Percentiles rank a stretch among this genome's conserved stretches.
These are phyloP conservation scores for Globisporangium canariense DNA, from an alignment of 352 stramenopile species.

Conservation along the genomic window DNA sequence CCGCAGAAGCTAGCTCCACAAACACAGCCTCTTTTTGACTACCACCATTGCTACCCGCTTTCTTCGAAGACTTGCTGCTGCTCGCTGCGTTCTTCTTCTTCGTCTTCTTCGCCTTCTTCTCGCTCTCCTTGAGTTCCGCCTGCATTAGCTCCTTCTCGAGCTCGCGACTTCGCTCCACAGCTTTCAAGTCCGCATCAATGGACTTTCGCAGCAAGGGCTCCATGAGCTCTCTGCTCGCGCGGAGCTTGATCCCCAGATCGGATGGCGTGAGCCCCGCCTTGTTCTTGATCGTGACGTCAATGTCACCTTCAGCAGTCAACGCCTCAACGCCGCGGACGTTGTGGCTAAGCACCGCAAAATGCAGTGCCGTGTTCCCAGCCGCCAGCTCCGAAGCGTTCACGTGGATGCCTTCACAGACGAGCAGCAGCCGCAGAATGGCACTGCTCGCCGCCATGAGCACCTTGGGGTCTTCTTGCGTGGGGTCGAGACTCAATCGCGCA, in stretches of 20 bases:
- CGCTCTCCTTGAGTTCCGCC: not conserved
- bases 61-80: slow-evolving; percentile 26
- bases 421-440: slow-evolving; percentile 46
- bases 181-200: slow-evolving; percentile 12
- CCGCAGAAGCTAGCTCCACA: not conserved
- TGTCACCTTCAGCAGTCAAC: slow-evolving; percentile 18
- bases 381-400: slow-evolving; percentile 43
- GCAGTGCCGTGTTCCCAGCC: slow-evolving; percentile 60
- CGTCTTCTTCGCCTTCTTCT: slow-evolving; percentile 25
- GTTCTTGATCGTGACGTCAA: slow-evolving; percentile 17
- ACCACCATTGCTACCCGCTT: not conserved
- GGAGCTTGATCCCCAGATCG: slow-evolving; percentile 6
- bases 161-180: slow-evolving; percentile 5
- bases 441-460: slow-evolving; percentile 44
- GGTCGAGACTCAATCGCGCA: slow-evolving; percentile 42
- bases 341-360: slow-evolving; percentile 68
- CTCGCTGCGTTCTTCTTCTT: slow-evolving; percentile 34
- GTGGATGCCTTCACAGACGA: slow-evolving; percentile 28
- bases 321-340: slow-evolving; percentile 43
- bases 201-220: slow-evolving; percentile 25
- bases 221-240: slow-evolving; percentile 14
- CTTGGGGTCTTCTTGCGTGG: slow-evolving; percentile 21
- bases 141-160: slow-evolving; percentile 11
- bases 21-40: not conserved
- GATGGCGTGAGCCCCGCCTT: slow-evolving; percentile 18